Evolutionary conservation across 208 protist species (phyloP).

Genomic region (Leishmania mexicana): DNA sequence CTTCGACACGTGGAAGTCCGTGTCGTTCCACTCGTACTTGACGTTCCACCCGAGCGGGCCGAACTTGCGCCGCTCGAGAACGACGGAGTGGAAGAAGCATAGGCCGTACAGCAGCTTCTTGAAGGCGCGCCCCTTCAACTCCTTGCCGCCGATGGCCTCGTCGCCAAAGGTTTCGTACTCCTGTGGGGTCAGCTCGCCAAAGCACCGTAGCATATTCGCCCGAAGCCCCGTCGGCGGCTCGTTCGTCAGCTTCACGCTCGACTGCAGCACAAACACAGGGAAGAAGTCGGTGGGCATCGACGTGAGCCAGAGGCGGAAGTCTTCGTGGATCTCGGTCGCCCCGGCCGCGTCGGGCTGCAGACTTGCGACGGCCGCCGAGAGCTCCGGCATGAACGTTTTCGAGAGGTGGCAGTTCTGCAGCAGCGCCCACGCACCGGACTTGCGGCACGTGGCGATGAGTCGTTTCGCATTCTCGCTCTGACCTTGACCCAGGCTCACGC

Average conservation of each 20-base stretch:
- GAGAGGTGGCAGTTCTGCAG: conserved; percentile 98
- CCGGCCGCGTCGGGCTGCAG: conserved; percentile 50
- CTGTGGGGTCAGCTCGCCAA: conserved; percentile 80
- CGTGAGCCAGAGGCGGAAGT: conserved; percentile 98
- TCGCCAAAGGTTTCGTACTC: conserved; percentile 78
- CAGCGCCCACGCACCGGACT: conserved; percentile 94
- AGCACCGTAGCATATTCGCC: conserved; percentile 97
- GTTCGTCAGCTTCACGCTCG: conserved; percentile 98
- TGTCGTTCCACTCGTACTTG: conserved; percentile 98
- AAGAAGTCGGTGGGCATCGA: conserved; percentile 98
- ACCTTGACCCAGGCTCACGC: conserved; percentile 97
- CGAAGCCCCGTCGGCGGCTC: conserved; percentile 97
- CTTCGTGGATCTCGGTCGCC: conserved; percentile 58
- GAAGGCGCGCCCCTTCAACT: conserved; percentile 79
- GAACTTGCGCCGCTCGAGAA: conserved; percentile 96
- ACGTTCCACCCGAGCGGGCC: conserved; percentile 98
- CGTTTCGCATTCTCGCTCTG: conserved; percentile 95
- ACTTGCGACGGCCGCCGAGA: conserved; percentile 92
- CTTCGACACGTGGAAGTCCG: conserved; percentile 96
- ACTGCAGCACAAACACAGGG: conserved; percentile 97
- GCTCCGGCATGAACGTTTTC: conserved; percentile 96
- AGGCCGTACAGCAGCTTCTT: conserved; percentile 97
- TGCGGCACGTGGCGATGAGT: conserved; percentile 92
- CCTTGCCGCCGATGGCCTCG: conserved; percentile 51
- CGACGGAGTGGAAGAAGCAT: conserved; percentile 97